Evolutionary conservation across 306 rosid genomes (phyloP).

Genomic region (Trifolium subterraneum): DNA sequence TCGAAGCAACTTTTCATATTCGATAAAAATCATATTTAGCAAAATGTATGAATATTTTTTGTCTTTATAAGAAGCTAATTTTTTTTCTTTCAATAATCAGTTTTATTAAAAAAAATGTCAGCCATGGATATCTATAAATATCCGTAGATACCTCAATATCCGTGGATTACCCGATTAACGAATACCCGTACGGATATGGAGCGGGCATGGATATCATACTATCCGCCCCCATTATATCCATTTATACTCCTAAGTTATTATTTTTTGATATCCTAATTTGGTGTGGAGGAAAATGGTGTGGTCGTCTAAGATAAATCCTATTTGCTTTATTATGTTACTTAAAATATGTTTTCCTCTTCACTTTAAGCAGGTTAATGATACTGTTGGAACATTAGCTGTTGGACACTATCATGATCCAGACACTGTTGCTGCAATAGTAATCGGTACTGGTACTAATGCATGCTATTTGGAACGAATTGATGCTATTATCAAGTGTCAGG

Average conservation of each 20-base stretch:
- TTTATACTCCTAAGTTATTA: background rate
- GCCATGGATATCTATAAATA: no score
- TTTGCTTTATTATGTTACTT: conserved; percentile 23
- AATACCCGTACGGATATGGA: no score
- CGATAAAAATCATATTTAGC: no score
- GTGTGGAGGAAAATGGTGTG: background rate
- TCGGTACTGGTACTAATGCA: conserved; percentile 96
- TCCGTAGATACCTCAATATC: no score
- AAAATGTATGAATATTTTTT: no score
- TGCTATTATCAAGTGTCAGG: conserved; percentile 88
- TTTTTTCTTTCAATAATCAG: no score
- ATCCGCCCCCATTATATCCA: no score
- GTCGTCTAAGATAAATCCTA: conserved; percentile 7
- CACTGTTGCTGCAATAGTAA: conserved; percentile 88
- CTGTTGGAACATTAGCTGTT: conserved; percentile 90
- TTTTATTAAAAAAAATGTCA: no score
- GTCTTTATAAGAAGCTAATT: no score
- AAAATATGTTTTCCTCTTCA: conserved; percentile 21
- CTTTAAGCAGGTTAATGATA: conserved; percentile 78
- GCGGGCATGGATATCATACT: no score
- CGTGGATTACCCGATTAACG: no score
- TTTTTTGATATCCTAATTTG: conserved; percentile 9
- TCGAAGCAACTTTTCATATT: no score
- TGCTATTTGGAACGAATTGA: conserved; percentile 88
- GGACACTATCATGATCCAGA: conserved; percentile 87